Conservation (phyloP, 2,329 filamentous ascomycete species). For the Aureobasidium sp. region DNA sequence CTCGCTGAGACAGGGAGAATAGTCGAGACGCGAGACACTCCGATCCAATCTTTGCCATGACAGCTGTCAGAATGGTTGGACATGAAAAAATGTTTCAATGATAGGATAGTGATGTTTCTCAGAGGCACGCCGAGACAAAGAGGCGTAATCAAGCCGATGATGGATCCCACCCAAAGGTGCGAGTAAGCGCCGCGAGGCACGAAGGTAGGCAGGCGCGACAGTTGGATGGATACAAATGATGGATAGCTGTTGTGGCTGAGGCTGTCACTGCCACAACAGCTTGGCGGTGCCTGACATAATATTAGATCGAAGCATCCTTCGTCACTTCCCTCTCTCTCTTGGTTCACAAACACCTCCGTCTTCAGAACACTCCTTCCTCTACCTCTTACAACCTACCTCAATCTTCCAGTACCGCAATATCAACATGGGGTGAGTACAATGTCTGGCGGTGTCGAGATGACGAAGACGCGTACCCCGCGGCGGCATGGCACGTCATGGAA, state of each 20-base stretch:
- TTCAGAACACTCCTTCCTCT: background rate
- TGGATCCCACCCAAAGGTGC: background rate
- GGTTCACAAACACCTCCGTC: background rate
- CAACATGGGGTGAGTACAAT: constrained; percentile 7
- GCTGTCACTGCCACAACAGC: background rate
- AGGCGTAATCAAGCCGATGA: background rate
- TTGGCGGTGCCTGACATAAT: background rate
- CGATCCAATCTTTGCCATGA: background rate
- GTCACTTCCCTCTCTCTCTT: background rate
- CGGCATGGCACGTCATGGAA: background rate
- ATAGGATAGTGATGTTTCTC: background rate
- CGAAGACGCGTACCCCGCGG: background rate
- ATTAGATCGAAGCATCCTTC: background rate
- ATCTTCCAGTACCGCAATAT: background rate
- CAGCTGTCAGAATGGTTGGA: background rate
- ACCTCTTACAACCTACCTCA: background rate
- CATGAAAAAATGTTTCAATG: no score
- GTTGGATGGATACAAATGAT: background rate
- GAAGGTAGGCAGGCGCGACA: no score
- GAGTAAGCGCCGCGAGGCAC: background rate
- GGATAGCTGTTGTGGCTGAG: background rate
- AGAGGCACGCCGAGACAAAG: background rate
- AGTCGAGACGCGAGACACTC: no score
- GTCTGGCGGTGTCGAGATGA: background rate
- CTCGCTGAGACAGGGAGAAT: background rate